Percentiles rank a stretch among this genome's conserved stretches.
phyloP scores from a whole-genome alignment of 192 early-diverging fungal genomes.

The Coemansia sp. region DNA sequence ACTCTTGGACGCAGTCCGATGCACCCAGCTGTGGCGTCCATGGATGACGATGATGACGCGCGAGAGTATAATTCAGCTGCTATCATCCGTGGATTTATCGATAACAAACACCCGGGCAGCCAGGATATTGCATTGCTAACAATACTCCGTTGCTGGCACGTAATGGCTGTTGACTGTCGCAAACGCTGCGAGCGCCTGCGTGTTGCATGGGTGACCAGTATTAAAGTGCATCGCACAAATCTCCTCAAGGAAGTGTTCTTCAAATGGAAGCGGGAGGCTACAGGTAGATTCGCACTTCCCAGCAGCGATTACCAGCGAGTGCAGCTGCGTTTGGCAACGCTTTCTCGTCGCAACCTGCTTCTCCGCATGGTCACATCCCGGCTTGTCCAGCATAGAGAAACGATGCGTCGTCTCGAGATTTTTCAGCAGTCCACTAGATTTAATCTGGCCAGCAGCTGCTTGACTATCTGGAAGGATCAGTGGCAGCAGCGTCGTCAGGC shows the following conservation, averaged over 20 bases:
- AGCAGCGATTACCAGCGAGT: constrained; percentile 5
- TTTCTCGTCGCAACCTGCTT: background rate
- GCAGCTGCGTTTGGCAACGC: background rate
- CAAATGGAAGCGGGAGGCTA: constrained; percentile 4
- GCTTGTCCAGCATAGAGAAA: background rate
- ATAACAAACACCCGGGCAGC: constrained; percentile 24
- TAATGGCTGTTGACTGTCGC: constrained; percentile 19
- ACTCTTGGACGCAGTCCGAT: too few species aligned
- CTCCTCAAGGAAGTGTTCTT: constrained; percentile 5
- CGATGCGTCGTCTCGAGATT: background rate
- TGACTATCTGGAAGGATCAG: too few species aligned
- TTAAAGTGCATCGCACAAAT: too few species aligned
- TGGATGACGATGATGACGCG: background rate
- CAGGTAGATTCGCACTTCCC: background rate
- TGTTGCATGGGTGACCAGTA: constrained; percentile 2
- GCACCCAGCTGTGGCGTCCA: too few species aligned
- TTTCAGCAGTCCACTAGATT: background rate
- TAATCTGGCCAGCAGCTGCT: too few species aligned
- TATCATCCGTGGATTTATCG: constrained; percentile 17
- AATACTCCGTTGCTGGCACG: constrained; percentile 30
- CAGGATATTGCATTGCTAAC: constrained; percentile 21
- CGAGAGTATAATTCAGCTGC: too few species aligned
- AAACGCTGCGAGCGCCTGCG: constrained; percentile 5
- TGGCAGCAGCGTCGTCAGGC: too few species aligned
- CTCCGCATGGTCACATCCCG: background rate